Base-by-base conservation (phyloP, 306 rosid genomes). In the Inga oerstediana region DNA sequence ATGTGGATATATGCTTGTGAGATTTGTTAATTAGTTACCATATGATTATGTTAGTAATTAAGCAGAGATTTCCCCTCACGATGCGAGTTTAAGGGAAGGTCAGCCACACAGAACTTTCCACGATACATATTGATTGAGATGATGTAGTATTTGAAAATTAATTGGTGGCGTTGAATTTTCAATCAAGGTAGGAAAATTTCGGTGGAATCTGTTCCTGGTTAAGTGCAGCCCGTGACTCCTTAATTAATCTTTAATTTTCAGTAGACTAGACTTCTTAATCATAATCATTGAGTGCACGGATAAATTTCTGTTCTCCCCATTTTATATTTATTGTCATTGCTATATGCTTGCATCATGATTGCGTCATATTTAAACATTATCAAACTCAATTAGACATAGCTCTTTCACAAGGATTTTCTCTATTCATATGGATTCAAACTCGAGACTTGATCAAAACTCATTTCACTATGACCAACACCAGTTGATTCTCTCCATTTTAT, bases 171-270 rank as follows among this genome's bases (percentile, higher is more conserved):
- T 32, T 61, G 72, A 24, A 8, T 27, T 41, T 10, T 77, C 44
- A 16, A 77, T 61, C 4, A 77, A 10, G 58, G 10, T 24, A 43
- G 58, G 73, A 49, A 74, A 41, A 43, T 41, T 74, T 34, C 27
- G 35, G 32, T 74, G 75, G 80, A 81, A 77, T 78, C 75, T 77
- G 17, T 75, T 13, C 19, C 68, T 39, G 27, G 84, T 49, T 51
- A 45, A 70, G 59, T 43, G 72, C 13, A 46, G 43, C 82, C 86
- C 90, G 86, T 87, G 86, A 87, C 66, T 61, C 79, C 46, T 30
- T 41, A 30, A 27, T 46, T 44, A 78, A 14, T 27, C 19, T 24
- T 27, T 64, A 30, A 72, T 5, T 20, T 44, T 43, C 16, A 62
- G 37, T 27, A 27, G 14, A 59, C 19, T 64, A 64, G 41, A 64